These are phyloP conservation scores for Lotmaria passim DNA, from an alignment of 208 protist species.

Conservation along the genomic window DNA sequence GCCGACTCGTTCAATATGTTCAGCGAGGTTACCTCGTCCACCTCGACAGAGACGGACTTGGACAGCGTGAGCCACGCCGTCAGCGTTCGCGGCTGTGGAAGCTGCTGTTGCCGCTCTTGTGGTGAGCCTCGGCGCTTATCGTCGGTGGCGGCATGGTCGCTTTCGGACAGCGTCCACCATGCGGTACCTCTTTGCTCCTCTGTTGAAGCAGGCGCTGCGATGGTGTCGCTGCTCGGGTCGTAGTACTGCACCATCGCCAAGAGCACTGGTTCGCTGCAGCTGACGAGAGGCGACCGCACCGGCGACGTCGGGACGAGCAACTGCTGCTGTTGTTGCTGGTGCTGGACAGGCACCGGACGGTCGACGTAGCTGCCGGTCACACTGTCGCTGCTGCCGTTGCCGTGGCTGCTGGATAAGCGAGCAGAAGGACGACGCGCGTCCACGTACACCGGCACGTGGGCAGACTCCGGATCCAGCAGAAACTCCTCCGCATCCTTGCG, in stretches of 20 bases:
- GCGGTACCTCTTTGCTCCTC: neutral
- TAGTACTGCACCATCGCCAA: slow-evolving; percentile 28
- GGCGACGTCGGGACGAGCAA: neutral
- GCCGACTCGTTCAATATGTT: neutral
- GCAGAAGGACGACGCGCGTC: slow-evolving; percentile 11
- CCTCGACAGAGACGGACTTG: slow-evolving; percentile 1
- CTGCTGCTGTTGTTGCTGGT: too few relatives aligned
- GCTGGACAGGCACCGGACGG: too few relatives aligned
- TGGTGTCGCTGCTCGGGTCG: neutral
- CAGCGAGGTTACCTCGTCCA: slow-evolving; percentile 26
- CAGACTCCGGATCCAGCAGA: slow-evolving; percentile 27
- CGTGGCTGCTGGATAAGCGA: too few relatives aligned
- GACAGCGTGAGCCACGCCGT: slow-evolving; percentile 22
- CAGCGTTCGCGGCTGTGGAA: slow-evolving; percentile 1
- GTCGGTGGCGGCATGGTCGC: neutral
- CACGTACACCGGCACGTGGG: slow-evolving; percentile 40
- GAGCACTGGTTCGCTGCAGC: slow-evolving; percentile 9
- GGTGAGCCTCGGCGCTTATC: neutral
- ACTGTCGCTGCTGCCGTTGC: neutral
- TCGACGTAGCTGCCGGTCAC: too few relatives aligned
- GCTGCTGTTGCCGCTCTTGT: slow-evolving; percentile 2
- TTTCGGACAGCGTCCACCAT: neutral
- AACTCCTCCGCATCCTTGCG: slow-evolving; percentile 40
- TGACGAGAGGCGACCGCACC: neutral
- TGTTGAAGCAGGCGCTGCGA: neutral